These are phyloP conservation scores for Phaseolus lunatus DNA, from an alignment of 306 rosid species.

Conservation along the genomic window DNA sequence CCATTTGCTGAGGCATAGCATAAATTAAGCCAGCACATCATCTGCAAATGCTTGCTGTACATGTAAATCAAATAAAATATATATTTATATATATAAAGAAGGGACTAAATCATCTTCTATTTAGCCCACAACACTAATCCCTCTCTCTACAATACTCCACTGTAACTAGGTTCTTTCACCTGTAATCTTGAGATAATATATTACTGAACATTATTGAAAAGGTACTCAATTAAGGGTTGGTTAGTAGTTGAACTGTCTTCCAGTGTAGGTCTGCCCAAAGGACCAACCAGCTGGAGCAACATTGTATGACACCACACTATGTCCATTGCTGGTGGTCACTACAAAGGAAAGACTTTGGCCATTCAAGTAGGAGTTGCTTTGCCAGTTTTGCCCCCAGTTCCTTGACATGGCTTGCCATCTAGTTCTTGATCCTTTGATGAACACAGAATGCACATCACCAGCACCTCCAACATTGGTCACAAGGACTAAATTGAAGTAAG, in stretches of 20 bases:
- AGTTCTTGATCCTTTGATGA: slow-evolving; percentile 57
- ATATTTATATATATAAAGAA: slow-evolving; percentile 22
- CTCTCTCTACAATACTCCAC: slow-evolving; percentile 41
- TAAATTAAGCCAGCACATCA: slow-evolving; percentile 47
- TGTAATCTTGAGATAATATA: slow-evolving; percentile 1
- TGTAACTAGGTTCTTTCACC: background rate
- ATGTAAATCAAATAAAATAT: slow-evolving; percentile 31
- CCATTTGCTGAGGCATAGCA: slow-evolving; percentile 45
- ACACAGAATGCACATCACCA: slow-evolving; percentile 58
- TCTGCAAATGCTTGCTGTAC: slow-evolving; percentile 36
- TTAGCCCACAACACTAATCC: slow-evolving; percentile 36
- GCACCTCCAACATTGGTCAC: slow-evolving; percentile 64
- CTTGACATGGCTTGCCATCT: slow-evolving; percentile 66
- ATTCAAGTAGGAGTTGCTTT: slow-evolving; percentile 53
- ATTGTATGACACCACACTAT: slow-evolving; percentile 47
- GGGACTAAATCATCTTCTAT: slow-evolving; percentile 49
- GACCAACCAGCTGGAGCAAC: slow-evolving; percentile 55
- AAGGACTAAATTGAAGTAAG: slow-evolving; percentile 61
- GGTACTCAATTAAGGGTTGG: slow-evolving; percentile 3
- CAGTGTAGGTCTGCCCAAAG: slow-evolving; percentile 60
- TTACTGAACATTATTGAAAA: slow-evolving; percentile 33
- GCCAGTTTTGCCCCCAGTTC: slow-evolving; percentile 58
- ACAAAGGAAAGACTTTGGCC: slow-evolving; percentile 60
- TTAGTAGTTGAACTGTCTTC: slow-evolving; percentile 53
- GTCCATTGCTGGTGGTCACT: slow-evolving; percentile 57